These are phyloP conservation scores for Torrubiellomyces zombiae DNA, from an alignment of 2,329 filamentous ascomycete genomes.

Conservation along the genomic window DNA sequence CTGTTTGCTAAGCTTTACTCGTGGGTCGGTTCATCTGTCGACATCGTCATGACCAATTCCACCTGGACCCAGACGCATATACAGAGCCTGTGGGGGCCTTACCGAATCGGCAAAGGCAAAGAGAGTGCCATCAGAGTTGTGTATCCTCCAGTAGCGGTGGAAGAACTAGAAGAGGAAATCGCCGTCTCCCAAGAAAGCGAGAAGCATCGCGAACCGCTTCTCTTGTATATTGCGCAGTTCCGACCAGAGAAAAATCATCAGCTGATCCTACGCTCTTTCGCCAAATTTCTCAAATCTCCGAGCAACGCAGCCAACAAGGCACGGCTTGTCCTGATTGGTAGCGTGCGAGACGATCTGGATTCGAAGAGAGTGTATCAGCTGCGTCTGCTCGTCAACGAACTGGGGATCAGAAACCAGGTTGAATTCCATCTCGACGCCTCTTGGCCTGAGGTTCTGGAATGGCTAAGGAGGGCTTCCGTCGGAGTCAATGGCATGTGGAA, in stretches of 20 bases:
- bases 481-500: slow-evolving; percentile 99
- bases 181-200: slow-evolving; percentile 55
- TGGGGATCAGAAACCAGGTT: slow-evolving; percentile 68
- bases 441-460: slow-evolving; percentile 73
- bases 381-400: slow-evolving; percentile 69
- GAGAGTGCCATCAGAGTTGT: slow-evolving; percentile 51
- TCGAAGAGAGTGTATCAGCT: slow-evolving; percentile 76
- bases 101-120: slow-evolving; percentile 27
- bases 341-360: slow-evolving; percentile 72
- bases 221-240: slow-evolving; percentile 95
- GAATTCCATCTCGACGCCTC: slow-evolving; percentile 80
- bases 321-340: slow-evolving; percentile 72
- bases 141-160: slow-evolving; percentile 83
- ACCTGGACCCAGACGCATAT: slow-evolving; percentile 85
- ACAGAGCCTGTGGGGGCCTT: slow-evolving; percentile 57
- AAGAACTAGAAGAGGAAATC: slow-evolving; percentile 62
- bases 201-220: slow-evolving; percentile 46
- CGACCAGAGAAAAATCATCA: slow-evolving; percentile 93
- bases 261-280: slow-evolving; percentile 71
- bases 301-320: slow-evolving; percentile 35
- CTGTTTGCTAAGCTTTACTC: slow-evolving; percentile 72
- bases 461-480: slow-evolving; percentile 59
- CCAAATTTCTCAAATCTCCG: slow-evolving; percentile 47
- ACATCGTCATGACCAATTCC: slow-evolving; percentile 96
- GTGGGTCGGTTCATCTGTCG: slow-evolving; percentile 64